Conservation (phyloP, 192 early-diverging fungal genomes). For the Thamnidium elegans region DNA sequence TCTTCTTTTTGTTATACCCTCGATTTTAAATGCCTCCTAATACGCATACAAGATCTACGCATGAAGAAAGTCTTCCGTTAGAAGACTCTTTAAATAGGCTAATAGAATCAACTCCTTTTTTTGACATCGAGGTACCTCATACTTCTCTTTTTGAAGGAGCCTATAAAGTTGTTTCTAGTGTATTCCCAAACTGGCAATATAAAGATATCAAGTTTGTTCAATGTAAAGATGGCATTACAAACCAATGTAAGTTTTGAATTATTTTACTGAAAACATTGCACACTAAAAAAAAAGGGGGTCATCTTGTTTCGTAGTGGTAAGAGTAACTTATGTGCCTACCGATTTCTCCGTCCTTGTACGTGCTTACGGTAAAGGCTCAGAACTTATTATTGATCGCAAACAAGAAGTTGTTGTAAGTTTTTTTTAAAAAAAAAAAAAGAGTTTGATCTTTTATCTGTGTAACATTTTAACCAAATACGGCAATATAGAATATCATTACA, state of each 20-base stretch:
- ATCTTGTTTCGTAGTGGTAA: constrained; percentile 50
- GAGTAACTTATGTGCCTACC: constrained; percentile 58
- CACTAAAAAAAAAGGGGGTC: background rate
- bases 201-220: constrained; percentile 59
- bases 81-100: constrained; percentile 11
- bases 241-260: constrained; percentile 55
- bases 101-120: constrained; percentile 29
- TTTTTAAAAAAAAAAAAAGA: background rate
- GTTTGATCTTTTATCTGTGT: background rate
- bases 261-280: background rate
- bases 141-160: constrained; percentile 65
- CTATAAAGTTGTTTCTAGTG: constrained; percentile 40
- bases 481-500: constrained; percentile 70
- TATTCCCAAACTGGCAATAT: constrained; percentile 64
- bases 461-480: background rate
- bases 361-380: constrained; percentile 85
- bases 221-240: constrained; percentile 82
- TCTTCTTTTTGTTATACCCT: constrained; percentile 1
- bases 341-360: constrained; percentile 73
- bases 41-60: background rate
- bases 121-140: constrained; percentile 53
- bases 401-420: constrained; percentile 81
- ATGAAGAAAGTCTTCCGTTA: background rate
- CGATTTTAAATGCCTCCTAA: constrained; percentile 6
- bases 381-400: constrained; percentile 83